Conservation (phyloP, 2,329 filamentous ascomycete genomes). For the Bipolaris cookei region DNA sequence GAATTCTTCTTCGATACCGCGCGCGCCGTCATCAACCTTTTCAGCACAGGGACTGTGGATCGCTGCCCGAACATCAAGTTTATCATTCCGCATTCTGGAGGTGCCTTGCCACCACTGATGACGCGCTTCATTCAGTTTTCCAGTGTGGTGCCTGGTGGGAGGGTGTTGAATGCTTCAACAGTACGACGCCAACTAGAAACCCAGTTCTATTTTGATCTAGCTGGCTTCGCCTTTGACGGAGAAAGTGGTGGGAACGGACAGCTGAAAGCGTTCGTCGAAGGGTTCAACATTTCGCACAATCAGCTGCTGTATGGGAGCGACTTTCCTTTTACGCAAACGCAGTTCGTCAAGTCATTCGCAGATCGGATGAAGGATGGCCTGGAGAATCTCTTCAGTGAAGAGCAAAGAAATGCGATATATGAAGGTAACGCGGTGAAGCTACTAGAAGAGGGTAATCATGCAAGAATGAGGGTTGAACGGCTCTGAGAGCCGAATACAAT, state of each 20-base stretch:
- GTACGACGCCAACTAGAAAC: slow-evolving; percentile 43
- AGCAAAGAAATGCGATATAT: slow-evolving; percentile 49
- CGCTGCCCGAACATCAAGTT: slow-evolving; percentile 56
- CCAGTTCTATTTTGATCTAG: slow-evolving; percentile 61
- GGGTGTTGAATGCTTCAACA: slow-evolving; percentile 30
- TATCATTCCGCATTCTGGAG: slow-evolving; percentile 59
- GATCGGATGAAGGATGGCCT: slow-evolving; percentile 53
- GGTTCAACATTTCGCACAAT: slow-evolving; percentile 47
- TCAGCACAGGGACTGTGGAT: slow-evolving; percentile 56
- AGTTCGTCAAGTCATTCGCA: slow-evolving; percentile 48
- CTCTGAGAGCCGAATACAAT: slow-evolving; percentile 1
- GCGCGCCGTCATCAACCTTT: slow-evolving; percentile 56
- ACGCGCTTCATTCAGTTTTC: slow-evolving; percentile 53
- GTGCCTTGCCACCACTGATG: slow-evolving; percentile 54
- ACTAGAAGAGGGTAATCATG: slow-evolving; percentile 23
- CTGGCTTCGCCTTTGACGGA: slow-evolving; percentile 56
- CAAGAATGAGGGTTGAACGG: not conserved
- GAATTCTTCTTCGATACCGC: slow-evolving; percentile 63
- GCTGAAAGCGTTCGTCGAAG: slow-evolving; percentile 56
- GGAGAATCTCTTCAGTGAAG: slow-evolving; percentile 45
- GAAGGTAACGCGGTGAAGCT: slow-evolving; percentile 48
- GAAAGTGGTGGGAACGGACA: slow-evolving; percentile 50
- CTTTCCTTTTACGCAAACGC: slow-evolving; percentile 57
- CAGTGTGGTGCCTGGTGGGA: slow-evolving; percentile 47
- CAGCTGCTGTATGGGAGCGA: slow-evolving; percentile 61